Percentiles rank a stretch among this genome's conserved stretches.
These are phyloP conservation scores for Moesziomyces globuligerus DNA, from an alignment of 1,284 basidiomycete species.

Conservation along the genomic window DNA sequence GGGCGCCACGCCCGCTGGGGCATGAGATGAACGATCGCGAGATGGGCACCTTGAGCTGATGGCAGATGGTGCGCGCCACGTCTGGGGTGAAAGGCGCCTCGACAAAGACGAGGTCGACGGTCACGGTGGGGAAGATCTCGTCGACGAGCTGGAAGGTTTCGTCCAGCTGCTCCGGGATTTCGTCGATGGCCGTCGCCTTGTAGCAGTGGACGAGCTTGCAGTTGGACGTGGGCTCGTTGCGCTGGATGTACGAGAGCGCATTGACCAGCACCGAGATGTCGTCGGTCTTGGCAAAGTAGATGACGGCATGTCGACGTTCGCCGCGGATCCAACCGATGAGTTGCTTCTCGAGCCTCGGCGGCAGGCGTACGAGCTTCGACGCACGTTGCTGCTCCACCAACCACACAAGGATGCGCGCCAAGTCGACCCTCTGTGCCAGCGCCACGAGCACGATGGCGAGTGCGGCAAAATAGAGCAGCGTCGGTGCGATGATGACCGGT, in stretches of 20 bases:
- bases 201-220: conserved; percentile 77
- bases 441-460: conserved; percentile 70
- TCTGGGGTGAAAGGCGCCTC: conserved; percentile 50
- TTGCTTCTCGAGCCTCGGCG: conserved; percentile 67
- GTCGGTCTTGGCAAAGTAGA: conserved; percentile 52
- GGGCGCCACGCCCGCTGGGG: conserved; percentile 34
- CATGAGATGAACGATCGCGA: conserved; percentile 50
- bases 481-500: conserved; percentile 75
- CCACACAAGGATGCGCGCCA: conserved; percentile 74
- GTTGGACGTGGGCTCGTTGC: conserved; percentile 76
- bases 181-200: conserved; percentile 71
- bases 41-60: conserved; percentile 30
- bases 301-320: conserved; percentile 72
- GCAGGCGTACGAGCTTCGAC: conserved; percentile 6
- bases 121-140: conserved; percentile 56
- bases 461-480: conserved; percentile 39
- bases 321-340: conserved; percentile 71
- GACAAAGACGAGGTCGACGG: conserved; percentile 55
- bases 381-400: conserved; percentile 73
- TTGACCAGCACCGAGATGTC: conserved; percentile 73
- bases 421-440: conserved; percentile 72
- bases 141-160: conserved; percentile 62
- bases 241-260: conserved; percentile 74
- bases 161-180: conserved; percentile 67
- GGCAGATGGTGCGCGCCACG: conserved; percentile 31